phyloP scores from a whole-genome alignment of 805 yeast species.

The Yamadazyma akitaensis region DNA sequence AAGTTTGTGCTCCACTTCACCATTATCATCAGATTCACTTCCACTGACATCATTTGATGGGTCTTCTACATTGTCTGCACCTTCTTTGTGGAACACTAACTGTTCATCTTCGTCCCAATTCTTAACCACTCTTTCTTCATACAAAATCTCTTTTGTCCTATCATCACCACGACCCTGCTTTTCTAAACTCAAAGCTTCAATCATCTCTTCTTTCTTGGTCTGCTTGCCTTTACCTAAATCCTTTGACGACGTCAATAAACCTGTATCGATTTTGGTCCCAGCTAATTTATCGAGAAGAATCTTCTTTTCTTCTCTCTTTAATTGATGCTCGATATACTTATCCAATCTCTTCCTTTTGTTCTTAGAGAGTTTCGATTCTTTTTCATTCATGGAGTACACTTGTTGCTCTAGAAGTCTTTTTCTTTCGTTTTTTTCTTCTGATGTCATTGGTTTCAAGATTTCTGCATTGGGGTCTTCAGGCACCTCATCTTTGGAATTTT shows the following conservation, averaged over 20 bases:
- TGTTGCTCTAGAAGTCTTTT: slow-evolving; percentile 63
- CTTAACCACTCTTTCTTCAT: slow-evolving; percentile 63
- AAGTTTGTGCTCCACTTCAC: slow-evolving; percentile 22
- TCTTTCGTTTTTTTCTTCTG: slow-evolving; percentile 58
- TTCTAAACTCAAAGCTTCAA: slow-evolving; percentile 74
- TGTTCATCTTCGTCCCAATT: slow-evolving; percentile 47
- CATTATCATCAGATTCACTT: slow-evolving; percentile 18
- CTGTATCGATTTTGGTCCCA: slow-evolving; percentile 66
- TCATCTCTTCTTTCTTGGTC: slow-evolving; percentile 64
- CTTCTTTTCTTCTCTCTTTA: slow-evolving; percentile 84
- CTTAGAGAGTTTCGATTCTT: slow-evolving; percentile 65
- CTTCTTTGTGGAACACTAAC: slow-evolving; percentile 14
- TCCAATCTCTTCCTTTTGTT: slow-evolving; percentile 78
- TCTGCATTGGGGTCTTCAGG: slow-evolving; percentile 55
- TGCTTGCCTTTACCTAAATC: slow-evolving; percentile 70
- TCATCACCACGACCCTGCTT: slow-evolving; percentile 68
- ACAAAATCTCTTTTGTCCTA: slow-evolving; percentile 56
- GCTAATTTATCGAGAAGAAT: slow-evolving; percentile 69
- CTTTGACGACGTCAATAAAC: slow-evolving; percentile 67
- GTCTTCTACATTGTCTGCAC: slow-evolving; percentile 17
- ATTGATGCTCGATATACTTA: slow-evolving; percentile 87
- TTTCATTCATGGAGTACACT: slow-evolving; percentile 49
- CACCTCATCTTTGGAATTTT: slow-evolving; percentile 9
- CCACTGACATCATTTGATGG: neutral
- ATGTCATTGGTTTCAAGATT: slow-evolving; percentile 57